phyloP scores from a whole-genome alignment of 2,329 filamentous ascomycete species.

The Dryadomyces sulphureus region DNA sequence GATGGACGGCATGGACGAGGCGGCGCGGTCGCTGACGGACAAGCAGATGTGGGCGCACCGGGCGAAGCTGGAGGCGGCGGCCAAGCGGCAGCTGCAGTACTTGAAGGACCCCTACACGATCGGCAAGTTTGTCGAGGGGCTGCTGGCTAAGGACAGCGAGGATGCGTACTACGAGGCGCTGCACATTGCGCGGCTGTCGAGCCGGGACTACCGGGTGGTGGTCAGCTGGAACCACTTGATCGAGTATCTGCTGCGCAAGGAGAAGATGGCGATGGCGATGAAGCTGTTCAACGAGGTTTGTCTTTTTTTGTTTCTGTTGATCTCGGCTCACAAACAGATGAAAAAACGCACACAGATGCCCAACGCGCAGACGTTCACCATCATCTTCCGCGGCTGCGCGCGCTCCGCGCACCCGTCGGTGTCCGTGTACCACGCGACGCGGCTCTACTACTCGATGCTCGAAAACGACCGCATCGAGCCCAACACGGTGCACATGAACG shows the following conservation, averaged over 20 bases:
- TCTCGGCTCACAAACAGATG: conserved; percentile 43
- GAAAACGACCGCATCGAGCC: conserved; percentile 49
- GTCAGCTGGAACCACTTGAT: conserved; percentile 87
- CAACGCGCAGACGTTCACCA: conserved; percentile 70
- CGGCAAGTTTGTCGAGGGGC: conserved; percentile 47
- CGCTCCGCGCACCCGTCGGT: conserved; percentile 40
- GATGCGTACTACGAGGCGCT: conserved; percentile 52
- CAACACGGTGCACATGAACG: conserved; percentile 74
- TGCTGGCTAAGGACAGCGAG: conserved; percentile 42
- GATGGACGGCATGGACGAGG: neutral
- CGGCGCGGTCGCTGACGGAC: neutral
- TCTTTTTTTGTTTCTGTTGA: neutral
- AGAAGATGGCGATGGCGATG: conserved; percentile 48
- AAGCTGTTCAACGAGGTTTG: conserved; percentile 76
- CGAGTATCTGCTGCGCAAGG: conserved; percentile 48
- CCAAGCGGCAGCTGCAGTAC: conserved; percentile 18
- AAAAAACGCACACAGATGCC: conserved; percentile 80
- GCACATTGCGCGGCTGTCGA: conserved; percentile 53
- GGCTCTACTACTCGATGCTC: conserved; percentile 63
- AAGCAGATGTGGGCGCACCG: neutral
- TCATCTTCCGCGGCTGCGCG: conserved; percentile 63
- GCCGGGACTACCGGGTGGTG: conserved; percentile 44
- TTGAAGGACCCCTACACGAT: conserved; percentile 60
- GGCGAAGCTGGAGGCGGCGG: neutral
- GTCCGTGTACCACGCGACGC: conserved; percentile 53